Evolutionary conservation across 192 early-diverging fungal genomes (phyloP), one percentile per base, ranked within the genome.

Genomic region (Dispira parvispora): DNA sequence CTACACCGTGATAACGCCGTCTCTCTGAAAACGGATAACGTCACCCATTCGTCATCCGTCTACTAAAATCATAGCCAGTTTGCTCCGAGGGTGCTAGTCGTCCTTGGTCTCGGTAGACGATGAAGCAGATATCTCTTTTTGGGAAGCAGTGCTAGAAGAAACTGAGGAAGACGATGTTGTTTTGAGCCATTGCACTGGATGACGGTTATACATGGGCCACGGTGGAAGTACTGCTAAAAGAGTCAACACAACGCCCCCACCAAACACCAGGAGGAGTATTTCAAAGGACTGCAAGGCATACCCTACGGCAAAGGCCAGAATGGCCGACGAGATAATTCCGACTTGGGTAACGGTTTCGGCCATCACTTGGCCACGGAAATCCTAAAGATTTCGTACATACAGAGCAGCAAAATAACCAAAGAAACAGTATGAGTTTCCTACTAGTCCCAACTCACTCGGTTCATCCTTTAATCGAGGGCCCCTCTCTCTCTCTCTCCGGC

Each of bases 181-280:
- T 55, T 55, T 55, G 23, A 55, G 53, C 53, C 53, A 55, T 21
- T 18, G 25, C 3, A 55, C 53, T 3, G 53, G 53, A 28, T 55
- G 53, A 28, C 53, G 53, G 53, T 55, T 55, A 26, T 55, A 55
- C 53, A 55, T 55, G 3, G 53, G 53, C 53, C 53, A 55, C 18
- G 53, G 53, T 26, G 53, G 53, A 3, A 55, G 25, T 3, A 55
- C 53, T 0, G 23, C 18, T 21, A 55, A 25, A 1, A 55, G 25
- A 3, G 53, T 55, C 16, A 55, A 3, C 8, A 55, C 53, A 1
- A 55, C 53, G 28, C 53, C 53, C 13, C 53, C 53, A 28, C 53
- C 53, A 26, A 55, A 55, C 11, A 25, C 23, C 13, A 55, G 21
- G 14, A 55, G 53, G 1, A 55, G 53, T 14, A 14, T 14, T 25